These are phyloP conservation scores for Pythium volutum DNA, from an alignment of 352 stramenopile genomes.

Conservation along the genomic window DNA sequence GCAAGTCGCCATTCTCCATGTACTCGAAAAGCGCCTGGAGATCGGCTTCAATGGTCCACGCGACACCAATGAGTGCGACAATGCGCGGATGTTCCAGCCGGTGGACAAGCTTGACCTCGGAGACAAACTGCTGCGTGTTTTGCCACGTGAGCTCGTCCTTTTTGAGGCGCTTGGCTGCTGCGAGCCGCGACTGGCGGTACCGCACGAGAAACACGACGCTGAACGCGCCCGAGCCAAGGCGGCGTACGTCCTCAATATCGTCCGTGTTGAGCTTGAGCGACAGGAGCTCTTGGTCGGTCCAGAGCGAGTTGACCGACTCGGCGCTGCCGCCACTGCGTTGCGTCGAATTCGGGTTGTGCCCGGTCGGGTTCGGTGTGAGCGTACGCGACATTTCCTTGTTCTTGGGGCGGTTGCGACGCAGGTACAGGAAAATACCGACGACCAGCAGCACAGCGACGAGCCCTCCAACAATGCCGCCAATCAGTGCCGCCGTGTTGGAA, in stretches of 20 bases:
- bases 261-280: slow-evolving; percentile 33
- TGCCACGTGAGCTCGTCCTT: slow-evolving; percentile 38
- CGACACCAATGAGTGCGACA: slow-evolving; percentile 59
- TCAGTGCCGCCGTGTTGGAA: slow-evolving; percentile 32
- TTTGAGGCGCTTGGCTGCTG: slow-evolving; percentile 40
- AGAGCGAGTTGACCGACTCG: slow-evolving; percentile 35
- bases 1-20: slow-evolving; percentile 61
- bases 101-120: slow-evolving; percentile 73
- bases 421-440: slow-evolving; percentile 7
- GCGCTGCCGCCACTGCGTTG: slow-evolving; percentile 9
- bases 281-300: slow-evolving; percentile 39
- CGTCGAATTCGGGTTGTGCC: slow-evolving; percentile 22
- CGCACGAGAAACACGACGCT: slow-evolving; percentile 43
- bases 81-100: slow-evolving; percentile 62
- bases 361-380: slow-evolving; percentile 8
- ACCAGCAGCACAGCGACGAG: slow-evolving; percentile 32
- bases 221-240: slow-evolving; percentile 36
- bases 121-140: slow-evolving; percentile 52
- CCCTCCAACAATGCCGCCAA: slow-evolving; percentile 39
- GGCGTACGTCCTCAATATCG: slow-evolving; percentile 46
- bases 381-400: slow-evolving; percentile 10
- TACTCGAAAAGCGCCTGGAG: slow-evolving; percentile 70
- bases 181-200: slow-evolving; percentile 30
- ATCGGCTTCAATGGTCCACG: slow-evolving; percentile 60
- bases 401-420: slow-evolving; percentile 1